Evolutionary conservation across 257 asterid species (phyloP).

Genomic region (Fraxinus pennsylvanica): DNA sequence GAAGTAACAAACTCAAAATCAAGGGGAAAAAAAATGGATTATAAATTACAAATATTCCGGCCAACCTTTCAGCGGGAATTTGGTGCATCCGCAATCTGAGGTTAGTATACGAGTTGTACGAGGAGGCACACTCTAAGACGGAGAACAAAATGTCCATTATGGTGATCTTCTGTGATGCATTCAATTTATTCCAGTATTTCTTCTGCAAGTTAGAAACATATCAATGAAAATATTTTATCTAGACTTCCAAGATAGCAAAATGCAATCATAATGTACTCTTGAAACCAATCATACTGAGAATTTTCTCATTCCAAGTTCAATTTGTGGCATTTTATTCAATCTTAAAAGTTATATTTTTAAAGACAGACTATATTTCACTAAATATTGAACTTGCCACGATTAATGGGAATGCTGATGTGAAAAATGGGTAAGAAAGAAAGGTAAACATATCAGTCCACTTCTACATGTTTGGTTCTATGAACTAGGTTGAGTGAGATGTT

Average conservation of each 20-base stretch:
- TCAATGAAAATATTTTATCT: constrained; percentile 21
- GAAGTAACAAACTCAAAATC: constrained; percentile 22
- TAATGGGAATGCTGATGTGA: constrained; percentile 16
- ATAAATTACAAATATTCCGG: constrained; percentile 4
- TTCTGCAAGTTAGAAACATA: constrained; percentile 57
- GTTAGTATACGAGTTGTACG: constrained; percentile 85
- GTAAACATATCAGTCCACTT: neutral
- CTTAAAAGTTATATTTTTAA: neutral
- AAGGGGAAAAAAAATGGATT: constrained; percentile 8
- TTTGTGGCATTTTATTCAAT: constrained; percentile 2
- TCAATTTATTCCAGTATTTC: constrained; percentile 84
- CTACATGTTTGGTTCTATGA: too few relatives aligned
- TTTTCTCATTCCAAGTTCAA: neutral
- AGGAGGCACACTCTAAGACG: constrained; percentile 85
- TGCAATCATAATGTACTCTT: neutral
- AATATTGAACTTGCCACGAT: constrained; percentile 15
- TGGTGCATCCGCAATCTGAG: constrained; percentile 87
- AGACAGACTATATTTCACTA: neutral
- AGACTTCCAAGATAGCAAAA: constrained; percentile 13
- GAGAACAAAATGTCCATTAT: constrained; percentile 90
- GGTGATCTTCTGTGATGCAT: constrained; percentile 66
- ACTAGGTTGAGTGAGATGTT: too few relatives aligned
- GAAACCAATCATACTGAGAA: neutral
- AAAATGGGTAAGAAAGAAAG: constrained; percentile 7
- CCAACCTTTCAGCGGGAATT: constrained; percentile 81